These are phyloP conservation scores for Venturia pyrina DNA, from an alignment of 2,329 filamentous ascomycete species.

Conservation along the genomic window DNA sequence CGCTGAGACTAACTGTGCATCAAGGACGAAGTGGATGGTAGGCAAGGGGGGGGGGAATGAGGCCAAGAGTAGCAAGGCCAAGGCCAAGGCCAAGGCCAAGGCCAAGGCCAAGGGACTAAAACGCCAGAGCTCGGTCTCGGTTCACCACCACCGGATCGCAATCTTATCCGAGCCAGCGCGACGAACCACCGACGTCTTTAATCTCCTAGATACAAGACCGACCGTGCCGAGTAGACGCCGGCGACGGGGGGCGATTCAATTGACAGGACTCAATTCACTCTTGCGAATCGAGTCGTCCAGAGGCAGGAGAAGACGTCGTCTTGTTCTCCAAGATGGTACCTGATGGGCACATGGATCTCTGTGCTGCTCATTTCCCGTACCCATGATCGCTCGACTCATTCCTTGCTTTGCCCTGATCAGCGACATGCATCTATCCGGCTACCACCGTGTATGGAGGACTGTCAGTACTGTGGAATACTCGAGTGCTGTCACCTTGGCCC, in stretches of 20 bases:
- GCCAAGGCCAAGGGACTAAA: no score
- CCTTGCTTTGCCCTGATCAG: background rate
- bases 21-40: background rate
- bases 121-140: no score
- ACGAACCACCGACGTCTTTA: background rate
- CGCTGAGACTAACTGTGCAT: background rate
- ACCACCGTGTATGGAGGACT: no score
- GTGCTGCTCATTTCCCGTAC: background rate
- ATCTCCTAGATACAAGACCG: background rate
- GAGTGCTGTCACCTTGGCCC: background rate
- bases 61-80: background rate
- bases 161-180: background rate
- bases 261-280: background rate
- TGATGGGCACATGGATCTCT: background rate
- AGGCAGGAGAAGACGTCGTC: background rate
- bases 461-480: no score
- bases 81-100: no score
- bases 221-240: background rate
- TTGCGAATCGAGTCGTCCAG: background rate
- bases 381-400: background rate
- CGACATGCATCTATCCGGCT: background rate
- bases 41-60: background rate
- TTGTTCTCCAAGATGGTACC: background rate
- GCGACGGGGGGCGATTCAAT: background rate
- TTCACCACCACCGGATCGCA: background rate